Evolutionary conservation across 495 filamentous ascomycete genomes (phyloP).

Genomic region (Lindgomyces ingoldianus): DNA sequence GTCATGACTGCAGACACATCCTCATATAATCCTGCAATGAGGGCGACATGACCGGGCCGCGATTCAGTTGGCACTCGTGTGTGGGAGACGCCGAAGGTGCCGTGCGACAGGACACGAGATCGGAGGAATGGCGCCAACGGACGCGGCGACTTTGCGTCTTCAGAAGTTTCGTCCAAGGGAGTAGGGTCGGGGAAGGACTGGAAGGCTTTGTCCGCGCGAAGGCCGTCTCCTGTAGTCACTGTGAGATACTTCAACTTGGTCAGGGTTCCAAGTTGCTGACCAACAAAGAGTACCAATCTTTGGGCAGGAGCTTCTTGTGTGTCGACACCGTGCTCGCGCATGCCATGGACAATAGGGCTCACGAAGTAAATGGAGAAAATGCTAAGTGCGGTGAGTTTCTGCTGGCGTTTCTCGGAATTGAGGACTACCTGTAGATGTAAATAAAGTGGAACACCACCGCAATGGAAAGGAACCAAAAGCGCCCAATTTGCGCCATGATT

Average conservation of each 20-base stretch:
- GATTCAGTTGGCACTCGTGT: slow-evolving; percentile 98
- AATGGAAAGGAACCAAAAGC: slow-evolving; percentile 85
- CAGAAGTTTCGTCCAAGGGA: slow-evolving; percentile 56
- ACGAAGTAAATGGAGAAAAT: slow-evolving; percentile 99
- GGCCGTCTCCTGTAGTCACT: slow-evolving; percentile 68
- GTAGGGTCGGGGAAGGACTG: slow-evolving; percentile 91
- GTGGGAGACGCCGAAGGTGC: slow-evolving; percentile 98
- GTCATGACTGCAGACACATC: slow-evolving; percentile 97
- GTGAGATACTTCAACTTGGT: neutral
- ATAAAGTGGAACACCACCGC: slow-evolving; percentile 92
- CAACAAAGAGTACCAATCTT: slow-evolving; percentile 90
- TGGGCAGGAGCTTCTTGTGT: slow-evolving; percentile 77
- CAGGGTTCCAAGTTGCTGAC: slow-evolving; percentile 51
- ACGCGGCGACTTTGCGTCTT: slow-evolving; percentile 57
- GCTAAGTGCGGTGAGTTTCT: slow-evolving; percentile 8
- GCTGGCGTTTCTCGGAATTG: neutral
- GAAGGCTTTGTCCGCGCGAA: slow-evolving; percentile 97
- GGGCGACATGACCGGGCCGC: slow-evolving; percentile 92
- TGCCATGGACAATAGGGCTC: slow-evolving; percentile 94
- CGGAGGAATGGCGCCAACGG: slow-evolving; percentile 92
- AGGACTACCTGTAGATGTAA: slow-evolving; percentile 74
- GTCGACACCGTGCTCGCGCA: slow-evolving; percentile 76
- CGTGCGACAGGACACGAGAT: slow-evolving; percentile 79
- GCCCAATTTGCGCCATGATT: slow-evolving; percentile 63
- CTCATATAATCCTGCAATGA: slow-evolving; percentile 97